Conservation (phyloP, 2,329 filamentous ascomycete genomes). For the Penicillium hesseltinei region DNA sequence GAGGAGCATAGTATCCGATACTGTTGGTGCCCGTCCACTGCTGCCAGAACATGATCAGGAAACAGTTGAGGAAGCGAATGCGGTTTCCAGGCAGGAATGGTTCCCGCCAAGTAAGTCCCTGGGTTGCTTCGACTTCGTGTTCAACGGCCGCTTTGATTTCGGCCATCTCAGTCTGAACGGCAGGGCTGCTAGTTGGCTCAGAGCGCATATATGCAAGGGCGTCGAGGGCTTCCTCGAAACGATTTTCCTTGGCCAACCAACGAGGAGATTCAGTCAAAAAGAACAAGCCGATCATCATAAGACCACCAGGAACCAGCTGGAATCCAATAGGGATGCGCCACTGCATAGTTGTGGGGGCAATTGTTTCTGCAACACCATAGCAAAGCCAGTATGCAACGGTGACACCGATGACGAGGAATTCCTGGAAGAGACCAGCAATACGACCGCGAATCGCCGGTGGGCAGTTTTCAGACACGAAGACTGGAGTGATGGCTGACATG, state of each 20-base stretch:
- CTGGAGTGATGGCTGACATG: background rate
- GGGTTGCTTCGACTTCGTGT: constrained; percentile 59
- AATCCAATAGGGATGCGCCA: constrained; percentile 75
- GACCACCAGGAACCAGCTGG: constrained; percentile 70
- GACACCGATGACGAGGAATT: constrained; percentile 49
- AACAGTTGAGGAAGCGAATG: constrained; percentile 67
- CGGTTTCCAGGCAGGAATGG: constrained; percentile 54
- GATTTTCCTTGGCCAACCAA: constrained; percentile 76
- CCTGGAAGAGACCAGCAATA: constrained; percentile 59
- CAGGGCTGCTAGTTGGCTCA: constrained; percentile 68
- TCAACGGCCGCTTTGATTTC: constrained; percentile 89
- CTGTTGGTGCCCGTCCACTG: constrained; percentile 87
- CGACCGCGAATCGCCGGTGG: constrained; percentile 57
- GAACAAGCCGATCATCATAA: constrained; percentile 46
- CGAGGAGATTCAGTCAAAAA: constrained; percentile 81
- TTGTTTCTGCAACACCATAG: constrained; percentile 44
- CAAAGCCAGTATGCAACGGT: constrained; percentile 51
- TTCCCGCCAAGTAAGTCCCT: constrained; percentile 63
- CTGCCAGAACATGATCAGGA: constrained; percentile 72
- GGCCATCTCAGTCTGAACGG: constrained; percentile 73
- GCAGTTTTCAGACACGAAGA: background rate
- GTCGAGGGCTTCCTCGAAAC: constrained; percentile 61
- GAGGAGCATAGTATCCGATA: constrained; percentile 54
- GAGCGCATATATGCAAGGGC: constrained; percentile 69
- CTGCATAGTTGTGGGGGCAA: constrained; percentile 44